Evolutionary conservation across 2,329 filamentous ascomycete species (phyloP), one percentile per base, ranked within the genome.

Genomic region (Ophiostoma himal-ulmi): DNA sequence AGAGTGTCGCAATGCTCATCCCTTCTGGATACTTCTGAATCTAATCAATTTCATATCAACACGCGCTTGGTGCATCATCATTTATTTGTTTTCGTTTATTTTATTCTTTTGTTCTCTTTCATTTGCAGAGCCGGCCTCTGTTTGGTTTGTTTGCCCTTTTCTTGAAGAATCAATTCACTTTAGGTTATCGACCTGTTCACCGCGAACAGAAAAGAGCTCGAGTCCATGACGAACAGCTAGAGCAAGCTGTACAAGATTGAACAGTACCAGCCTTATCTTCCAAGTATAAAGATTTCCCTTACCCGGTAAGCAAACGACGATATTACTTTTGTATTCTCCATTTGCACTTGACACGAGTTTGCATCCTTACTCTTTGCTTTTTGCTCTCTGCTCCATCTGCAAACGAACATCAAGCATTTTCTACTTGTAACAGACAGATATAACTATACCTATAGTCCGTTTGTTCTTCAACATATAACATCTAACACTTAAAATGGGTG

Each of bases 231-330:
- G 62, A 65, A 65, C 62, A 65, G 34, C 36, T 10, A n/a, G 17
- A 48, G 44, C 17, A 48, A 48, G 20, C 60, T 64, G 36, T 11
- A 36, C 57, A 64, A 39, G 11, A 62, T 34, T 37, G 34, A 37
- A 37, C 60, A 39, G n/a, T 20, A 36, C 34, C 13, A 13, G 7
- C 2, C 13, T 4, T 17, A 39, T 65, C 60, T n/a, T 17, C 17
- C 10, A n/a, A 64, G 0, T 64, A 65, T 22, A 39, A 39, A 11
- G 11, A 39, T 20, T 8, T 8, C 26, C n/a, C 36, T 20, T 65
- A 3, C n/a, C 62, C 30, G 62, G 62, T 65, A 65, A 65, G 62
- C 62, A 39, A 65, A 65, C 62, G 34, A 17, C 36, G n/a, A 39
- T 39, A 41, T 22, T 22, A 7, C 26, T 7, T 30, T 37, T 37